Evolutionary conservation across 2,329 filamentous ascomycete genomes (phyloP), one percentile per base, ranked within the genome.

Genomic region (Verticillium albo-atrum): DNA sequence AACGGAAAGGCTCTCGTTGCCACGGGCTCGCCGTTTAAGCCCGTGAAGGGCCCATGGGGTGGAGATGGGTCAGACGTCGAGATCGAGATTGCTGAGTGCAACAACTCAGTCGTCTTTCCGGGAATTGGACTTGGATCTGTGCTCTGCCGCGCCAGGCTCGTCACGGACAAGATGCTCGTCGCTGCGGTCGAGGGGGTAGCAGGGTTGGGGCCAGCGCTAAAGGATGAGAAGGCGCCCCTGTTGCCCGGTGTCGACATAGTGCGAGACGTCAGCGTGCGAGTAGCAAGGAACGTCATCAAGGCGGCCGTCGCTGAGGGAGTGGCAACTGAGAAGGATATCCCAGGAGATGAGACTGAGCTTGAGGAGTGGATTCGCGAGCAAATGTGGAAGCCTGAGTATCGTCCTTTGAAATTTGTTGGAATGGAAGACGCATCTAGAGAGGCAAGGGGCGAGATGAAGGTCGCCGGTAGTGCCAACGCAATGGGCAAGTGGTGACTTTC

Each of bases 61-160:
- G n/a, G 68, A 0, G 70, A 76, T 10, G 82, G 79, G 0, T 57
- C 68, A 0, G 78, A 82, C 7, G 61, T 80, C 1, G 71, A 73
- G 62, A 76, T 82, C 60, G 74, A 80, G 28, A 70, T 82, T 68
- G 91, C 91, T 26, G 92, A 96, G 73, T 96, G 92, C 76, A 96
- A 96, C 76, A 96, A 96, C 75, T 89, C 87, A 1, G 90, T 90
- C 34, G 89, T 89, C 17, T 96, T 96, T 72, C 92, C 92, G 0
- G 91, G 91, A 0, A 94, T 96, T 60, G 92, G 91, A 0, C 86
- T 96, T 1, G 92, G 91, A 12, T 84, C 84, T 7, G 84, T 97
- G 0, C 82, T 96, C 1, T 87, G 82, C 27, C 86, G 90, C 15
- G 81, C 89, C 3, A 80, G 77, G 14, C 79, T 87, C 0, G 74